Evolutionary conservation across 2,329 filamentous ascomycete species (phyloP), one percentile per base, ranked within the genome.

Genomic region (Cytospora piceae): DNA sequence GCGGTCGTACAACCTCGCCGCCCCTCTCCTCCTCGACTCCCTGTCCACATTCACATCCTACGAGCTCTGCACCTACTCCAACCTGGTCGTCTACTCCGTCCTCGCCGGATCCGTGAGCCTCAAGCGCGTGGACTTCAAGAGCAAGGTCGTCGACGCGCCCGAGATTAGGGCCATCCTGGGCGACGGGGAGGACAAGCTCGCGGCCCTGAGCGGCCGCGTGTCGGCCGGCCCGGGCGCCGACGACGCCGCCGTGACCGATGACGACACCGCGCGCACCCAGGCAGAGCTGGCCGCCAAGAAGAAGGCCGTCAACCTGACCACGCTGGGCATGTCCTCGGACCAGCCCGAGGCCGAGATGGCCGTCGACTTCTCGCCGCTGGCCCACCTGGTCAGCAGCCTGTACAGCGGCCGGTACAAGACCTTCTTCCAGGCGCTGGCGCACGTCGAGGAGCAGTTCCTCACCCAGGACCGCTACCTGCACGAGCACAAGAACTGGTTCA

Each of bases 41-140:
- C 85, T 99, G 71, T 97, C 94, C 32, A 99, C 95, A 27, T 99
- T 99, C 78, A 99, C 95, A 69, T 97, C 93, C 77, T 97, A 97
- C 81, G 95, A 99, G 79, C 88, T 99, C 58, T 99, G 95, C 88
- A 94, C 90, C 71, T 99, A 99, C 83, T 97, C 93, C 66, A 91
- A 88, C 68, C 87, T 99, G 29, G 95, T 99, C 60, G 89, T 97
- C 65, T 99, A 98, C 81, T 93, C 95, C 1, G 94, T 98, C 27
- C 88, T 99, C 39, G 93, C 95, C 42, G 95, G 95, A 66, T 96
- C 94, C 8, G 90, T 98, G 29, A 95, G 94, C 55, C 86, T 99
- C 64, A 97, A 97, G 83, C 91, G 95, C 58, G 93, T 97, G 39
- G 95, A 99, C 78, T 99, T 99, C 86, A 99, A 99, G 84, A 92